Conservation (phyloP, 2,329 filamentous ascomycete species). For the Talaromyces sp. region DNA sequence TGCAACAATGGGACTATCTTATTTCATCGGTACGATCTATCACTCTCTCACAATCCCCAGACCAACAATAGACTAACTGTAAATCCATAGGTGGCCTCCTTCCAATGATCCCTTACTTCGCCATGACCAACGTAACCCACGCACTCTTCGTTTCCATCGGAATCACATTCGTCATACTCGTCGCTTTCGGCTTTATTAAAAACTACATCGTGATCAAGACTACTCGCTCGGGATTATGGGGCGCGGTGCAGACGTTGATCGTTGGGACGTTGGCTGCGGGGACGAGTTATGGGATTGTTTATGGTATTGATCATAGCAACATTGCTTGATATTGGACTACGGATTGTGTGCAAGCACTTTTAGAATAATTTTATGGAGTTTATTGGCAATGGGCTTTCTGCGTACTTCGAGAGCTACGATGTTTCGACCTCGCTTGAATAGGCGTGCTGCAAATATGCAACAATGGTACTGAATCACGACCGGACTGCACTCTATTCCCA, state of each 20-base stretch:
- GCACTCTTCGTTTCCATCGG: constrained; percentile 45
- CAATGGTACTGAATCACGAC: too few relatives aligned
- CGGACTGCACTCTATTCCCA: background rate
- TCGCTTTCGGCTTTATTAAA: constrained; percentile 46
- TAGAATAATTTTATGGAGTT: background rate
- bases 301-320: constrained; percentile 20
- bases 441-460: too few relatives aligned
- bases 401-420: background rate
- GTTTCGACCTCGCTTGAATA: too few relatives aligned
- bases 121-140: constrained; percentile 34
- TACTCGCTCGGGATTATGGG: constrained; percentile 22
- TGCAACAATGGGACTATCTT: constrained; percentile 33
- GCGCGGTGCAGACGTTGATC: constrained; percentile 34
- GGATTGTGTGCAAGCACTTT: too few relatives aligned
- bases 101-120: constrained; percentile 49
- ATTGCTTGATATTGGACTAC: background rate
- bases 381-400: background rate
- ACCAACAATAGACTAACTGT: background rate
- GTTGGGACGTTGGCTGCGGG: constrained; percentile 37
- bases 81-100: constrained; percentile 28
- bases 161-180: constrained; percentile 41
- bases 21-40: constrained; percentile 27
- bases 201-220: constrained; percentile 30
- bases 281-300: constrained; percentile 37
- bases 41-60: background rate